Evolutionary conservation across 306 rosid genomes (phyloP), one percentile per base, ranked within the genome.

Genomic region (Quercus alba): DNA sequence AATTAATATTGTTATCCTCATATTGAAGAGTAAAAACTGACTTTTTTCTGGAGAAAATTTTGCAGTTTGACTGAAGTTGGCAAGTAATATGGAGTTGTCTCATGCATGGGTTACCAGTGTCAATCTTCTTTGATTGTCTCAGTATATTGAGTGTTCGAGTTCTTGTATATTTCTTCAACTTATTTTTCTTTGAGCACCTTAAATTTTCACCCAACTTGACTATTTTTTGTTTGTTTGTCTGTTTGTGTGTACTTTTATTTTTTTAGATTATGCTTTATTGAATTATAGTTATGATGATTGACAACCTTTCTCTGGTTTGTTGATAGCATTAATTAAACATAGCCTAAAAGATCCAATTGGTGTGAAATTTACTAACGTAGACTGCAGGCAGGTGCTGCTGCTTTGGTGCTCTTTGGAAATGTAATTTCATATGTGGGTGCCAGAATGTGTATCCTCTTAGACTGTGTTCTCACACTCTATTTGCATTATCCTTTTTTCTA

Each of bases 301-400:
- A 23, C 31, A 61, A 11, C 68, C 33, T 61, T 61, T 26, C 68
- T 31, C 71, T 38, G 0, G 44, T 38, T 6, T 38, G 44, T 38
- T 38, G 44, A 38, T 38, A 6, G 2, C 6, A 38, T 38, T 2
- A 38, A 38, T 1, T 38, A 38, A 6, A 6, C 44, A 1, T 0
- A 38, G 44, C 44, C 44, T 6, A 38, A 38, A 38, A 38, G 44
- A 38, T 38, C 44, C 3, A 30, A 31, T 64, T 64, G 4, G 31
- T 30, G 44, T 10, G 71, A 31, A 66, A 66, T 18, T 30, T 64
- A 17, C 20, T 14, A 17, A 30, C 19, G 2, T 61, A 25, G 31
- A 8, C 44, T 64, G 18, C 92, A 92, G 98, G 97, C 81, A 38
- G 97, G 92, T 82, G 97, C 94, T 74, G 89, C 97, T 80, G 89